A percentile compares a stretch with the other conserved stretches of the same genome.
Evolutionary conservation across 2,329 filamentous ascomycete species (phyloP).

Genomic region (Trichoderma polysporum): DNA sequence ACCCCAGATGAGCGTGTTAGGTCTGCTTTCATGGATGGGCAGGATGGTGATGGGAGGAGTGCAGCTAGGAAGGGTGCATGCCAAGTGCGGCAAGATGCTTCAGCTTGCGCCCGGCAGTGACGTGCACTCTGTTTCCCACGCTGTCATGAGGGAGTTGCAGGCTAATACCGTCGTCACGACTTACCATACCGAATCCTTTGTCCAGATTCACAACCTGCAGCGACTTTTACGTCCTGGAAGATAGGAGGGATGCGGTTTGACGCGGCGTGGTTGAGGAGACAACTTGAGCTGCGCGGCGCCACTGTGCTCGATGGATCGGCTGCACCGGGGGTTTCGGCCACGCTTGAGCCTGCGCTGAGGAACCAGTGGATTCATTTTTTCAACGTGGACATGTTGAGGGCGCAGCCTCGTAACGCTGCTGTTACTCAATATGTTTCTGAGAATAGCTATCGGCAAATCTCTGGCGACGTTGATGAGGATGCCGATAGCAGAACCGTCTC

Average conservation of each 20-base stretch:
- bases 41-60: neutral
- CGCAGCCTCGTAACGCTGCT: neutral
- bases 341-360: neutral
- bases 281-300: neutral
- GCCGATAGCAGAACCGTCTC: too few relatives aligned
- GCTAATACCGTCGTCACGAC: neutral
- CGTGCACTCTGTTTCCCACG: neutral
- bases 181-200: neutral
- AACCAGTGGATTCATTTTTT: neutral
- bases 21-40: too few relatives aligned
- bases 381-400: neutral
- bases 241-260: neutral
- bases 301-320: neutral
- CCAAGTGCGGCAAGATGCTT: slow-evolving; percentile 3
- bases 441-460: too few relatives aligned
- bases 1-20: too few relatives aligned
- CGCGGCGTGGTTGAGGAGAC: neutral
- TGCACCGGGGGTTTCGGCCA: neutral
- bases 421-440: too few relatives aligned
- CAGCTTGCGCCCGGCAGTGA: neutral
- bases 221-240: neutral
- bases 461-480: too few relatives aligned
- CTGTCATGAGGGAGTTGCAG: neutral
- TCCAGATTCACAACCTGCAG: neutral
- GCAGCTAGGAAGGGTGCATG: neutral